Percentiles rank a stretch among this genome's conserved stretches.
phyloP scores from a whole-genome alignment of 1,139 yeast genomes.

The Yamadazyma mexicana region DNA sequence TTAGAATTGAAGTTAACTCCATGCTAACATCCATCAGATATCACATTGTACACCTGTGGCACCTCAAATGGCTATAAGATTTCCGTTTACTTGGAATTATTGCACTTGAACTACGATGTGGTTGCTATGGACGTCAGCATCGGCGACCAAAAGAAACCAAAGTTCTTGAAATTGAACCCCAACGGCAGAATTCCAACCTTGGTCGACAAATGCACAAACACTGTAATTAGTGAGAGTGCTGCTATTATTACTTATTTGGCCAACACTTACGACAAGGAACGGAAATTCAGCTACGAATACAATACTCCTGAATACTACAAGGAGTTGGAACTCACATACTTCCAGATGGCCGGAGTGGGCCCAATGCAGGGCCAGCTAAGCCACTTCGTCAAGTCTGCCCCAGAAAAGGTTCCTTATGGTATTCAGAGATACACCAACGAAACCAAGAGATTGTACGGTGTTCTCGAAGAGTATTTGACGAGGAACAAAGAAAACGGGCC shows the following conservation, averaged over 20 bases:
- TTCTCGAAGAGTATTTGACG: conserved; percentile 48
- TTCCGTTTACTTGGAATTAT: conserved; percentile 46
- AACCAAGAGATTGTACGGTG: conserved; percentile 53
- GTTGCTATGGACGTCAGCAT: conserved; percentile 38
- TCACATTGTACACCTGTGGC: conserved; percentile 36
- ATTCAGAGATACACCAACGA: conserved; percentile 53
- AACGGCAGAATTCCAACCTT: conserved; percentile 65
- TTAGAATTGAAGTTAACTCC: no score
- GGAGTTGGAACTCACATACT: conserved; percentile 51
- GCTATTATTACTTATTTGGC: conserved; percentile 58
- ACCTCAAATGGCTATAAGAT: conserved; percentile 62
- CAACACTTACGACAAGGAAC: conserved; percentile 56
- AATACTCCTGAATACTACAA: conserved; percentile 51
- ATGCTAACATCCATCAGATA: no score
- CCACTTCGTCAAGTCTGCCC: conserved; percentile 45
- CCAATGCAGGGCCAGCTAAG: conserved; percentile 62
- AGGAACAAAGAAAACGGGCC: conserved; percentile 41
- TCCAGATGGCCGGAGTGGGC: conserved; percentile 60
- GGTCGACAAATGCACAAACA: conserved; percentile 44
- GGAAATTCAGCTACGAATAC: conserved; percentile 45
- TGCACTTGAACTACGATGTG: conserved; percentile 48
- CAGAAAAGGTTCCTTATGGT: conserved; percentile 53
- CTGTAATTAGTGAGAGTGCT: conserved; percentile 55
- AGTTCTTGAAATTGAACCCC: conserved; percentile 56
- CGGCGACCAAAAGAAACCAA: conserved; percentile 45